A percentile compares a stretch with the other conserved stretches of the same genome.
phyloP scores from a whole-genome alignment of 1,139 yeast genomes.

The Yamadazyma triangularis region DNA sequence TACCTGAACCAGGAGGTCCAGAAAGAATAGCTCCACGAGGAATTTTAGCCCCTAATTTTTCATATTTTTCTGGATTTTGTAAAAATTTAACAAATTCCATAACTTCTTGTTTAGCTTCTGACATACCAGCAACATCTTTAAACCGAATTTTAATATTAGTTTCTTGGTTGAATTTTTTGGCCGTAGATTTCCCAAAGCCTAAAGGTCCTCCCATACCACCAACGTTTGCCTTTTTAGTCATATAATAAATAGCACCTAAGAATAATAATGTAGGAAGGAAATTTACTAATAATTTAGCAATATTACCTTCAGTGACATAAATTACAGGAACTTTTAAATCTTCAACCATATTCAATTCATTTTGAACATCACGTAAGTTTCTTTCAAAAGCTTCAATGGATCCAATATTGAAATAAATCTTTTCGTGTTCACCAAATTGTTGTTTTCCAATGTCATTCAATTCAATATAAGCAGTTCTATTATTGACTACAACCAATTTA shows the following conservation, averaged over 20 bases:
- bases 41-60: conserved; percentile 89
- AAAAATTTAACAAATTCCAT: conserved; percentile 95
- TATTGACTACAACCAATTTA: conserved; percentile 35
- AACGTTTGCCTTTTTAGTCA: conserved; percentile 52
- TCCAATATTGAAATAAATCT: conserved; percentile 69
- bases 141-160: conserved; percentile 85
- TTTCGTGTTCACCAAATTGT: conserved; percentile 17
- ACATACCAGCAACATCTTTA: conserved; percentile 95
- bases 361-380: conserved; percentile 72
- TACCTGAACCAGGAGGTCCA: conserved; percentile 99
- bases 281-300: conserved; percentile 60
- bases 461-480: conserved; percentile 34
- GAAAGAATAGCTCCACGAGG: conserved; percentile 97
- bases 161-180: conserved; percentile 88
- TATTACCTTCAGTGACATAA: conserved; percentile 65
- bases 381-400: conserved; percentile 90
- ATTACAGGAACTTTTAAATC: conserved; percentile 75
- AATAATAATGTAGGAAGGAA: conserved; percentile 77
- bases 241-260: conserved; percentile 80
- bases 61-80: conserved; percentile 85
- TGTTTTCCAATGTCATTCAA: conserved; percentile 34
- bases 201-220: conserved; percentile 63
- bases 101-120: conserved; percentile 96
- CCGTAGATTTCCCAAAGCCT: conserved; percentile 82
- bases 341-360: conserved; percentile 57